Conservation (phyloP, 139 green algal genomes). For the Closterium sp. region DNA sequence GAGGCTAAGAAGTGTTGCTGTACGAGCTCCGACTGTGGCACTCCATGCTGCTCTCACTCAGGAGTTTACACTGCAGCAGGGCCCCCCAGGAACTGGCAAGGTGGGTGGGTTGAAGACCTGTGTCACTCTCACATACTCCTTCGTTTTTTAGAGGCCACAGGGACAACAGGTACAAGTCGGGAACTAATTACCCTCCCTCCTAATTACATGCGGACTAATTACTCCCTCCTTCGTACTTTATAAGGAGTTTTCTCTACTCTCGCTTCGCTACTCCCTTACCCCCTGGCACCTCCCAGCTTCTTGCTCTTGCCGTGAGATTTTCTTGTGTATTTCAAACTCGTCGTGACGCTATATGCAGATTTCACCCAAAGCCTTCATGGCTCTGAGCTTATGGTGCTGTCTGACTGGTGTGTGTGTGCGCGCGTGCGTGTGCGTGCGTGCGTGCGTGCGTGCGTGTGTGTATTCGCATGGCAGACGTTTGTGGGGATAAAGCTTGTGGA, state of each 20-base stretch:
- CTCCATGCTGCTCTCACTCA: conserved; percentile 55
- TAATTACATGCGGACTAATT: no score
- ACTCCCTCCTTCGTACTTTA: no score
- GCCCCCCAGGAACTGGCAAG: conserved; percentile 54
- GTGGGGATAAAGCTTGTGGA: conserved; percentile 63
- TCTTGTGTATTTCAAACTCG: neutral
- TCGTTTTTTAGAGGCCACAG: neutral
- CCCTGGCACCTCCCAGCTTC: neutral
- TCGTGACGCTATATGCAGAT: conserved; percentile 1
- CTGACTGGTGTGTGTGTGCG: no score
- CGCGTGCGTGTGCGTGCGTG: no score
- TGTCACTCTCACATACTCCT: neutral
- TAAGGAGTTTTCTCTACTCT: no score
- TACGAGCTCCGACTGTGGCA: conserved; percentile 51
- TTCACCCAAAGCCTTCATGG: neutral
- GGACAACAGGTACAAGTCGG: neutral
- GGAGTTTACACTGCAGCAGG: conserved; percentile 72
- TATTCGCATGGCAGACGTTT: conserved; percentile 59
- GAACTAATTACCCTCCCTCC: no score
- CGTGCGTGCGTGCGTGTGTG: neutral
- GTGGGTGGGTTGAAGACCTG: neutral
- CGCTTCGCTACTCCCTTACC: no score
- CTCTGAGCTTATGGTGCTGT: no score
- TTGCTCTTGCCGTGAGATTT: neutral
- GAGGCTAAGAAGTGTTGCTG: conserved; percentile 20